phyloP scores from a whole-genome alignment of 164 flowering plant species.

The Paratinospora sagittata region DNA sequence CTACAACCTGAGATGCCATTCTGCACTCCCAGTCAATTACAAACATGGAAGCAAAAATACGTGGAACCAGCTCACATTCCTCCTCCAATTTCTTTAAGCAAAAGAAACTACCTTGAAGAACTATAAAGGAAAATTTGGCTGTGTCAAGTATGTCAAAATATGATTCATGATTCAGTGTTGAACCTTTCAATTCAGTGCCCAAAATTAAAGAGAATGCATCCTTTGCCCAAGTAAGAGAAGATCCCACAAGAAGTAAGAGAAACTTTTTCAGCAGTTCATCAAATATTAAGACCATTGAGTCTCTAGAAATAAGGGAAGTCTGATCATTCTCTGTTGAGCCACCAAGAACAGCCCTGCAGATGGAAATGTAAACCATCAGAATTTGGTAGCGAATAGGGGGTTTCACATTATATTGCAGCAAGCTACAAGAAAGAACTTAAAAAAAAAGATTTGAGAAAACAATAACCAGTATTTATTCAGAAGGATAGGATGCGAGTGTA shows the following conservation, averaged over 20 bases:
- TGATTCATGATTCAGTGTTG: conserved; percentile 18
- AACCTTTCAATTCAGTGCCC: conserved; percentile 14
- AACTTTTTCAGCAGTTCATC: conserved; percentile 44
- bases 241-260: conserved; percentile 35
- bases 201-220: conserved; percentile 33
- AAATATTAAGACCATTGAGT: conserved; percentile 36
- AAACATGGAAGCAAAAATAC: conserved; percentile 52
- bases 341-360: conserved; percentile 76
- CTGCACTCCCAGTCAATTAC: conserved; percentile 64
- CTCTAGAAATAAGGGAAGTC: conserved; percentile 47
- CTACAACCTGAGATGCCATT: conserved; percentile 23
- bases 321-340: conserved; percentile 42
- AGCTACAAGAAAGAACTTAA: too few relatives aligned
- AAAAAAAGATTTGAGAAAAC: not conserved
- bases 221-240: conserved; percentile 56
- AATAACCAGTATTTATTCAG: not conserved
- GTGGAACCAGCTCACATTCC: conserved; percentile 37
- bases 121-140: conserved; percentile 63
- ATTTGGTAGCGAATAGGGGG: too few relatives aligned
- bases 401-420: too few relatives aligned
- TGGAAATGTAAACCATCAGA: not conserved
- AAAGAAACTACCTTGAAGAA: conserved; percentile 59
- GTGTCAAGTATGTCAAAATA: conserved; percentile 28
- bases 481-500: not conserved
- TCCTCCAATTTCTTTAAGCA: conserved; percentile 35